These are phyloP conservation scores for Syzygium grande DNA, from an alignment of 345 rosid genomes.

Conservation along the genomic window DNA sequence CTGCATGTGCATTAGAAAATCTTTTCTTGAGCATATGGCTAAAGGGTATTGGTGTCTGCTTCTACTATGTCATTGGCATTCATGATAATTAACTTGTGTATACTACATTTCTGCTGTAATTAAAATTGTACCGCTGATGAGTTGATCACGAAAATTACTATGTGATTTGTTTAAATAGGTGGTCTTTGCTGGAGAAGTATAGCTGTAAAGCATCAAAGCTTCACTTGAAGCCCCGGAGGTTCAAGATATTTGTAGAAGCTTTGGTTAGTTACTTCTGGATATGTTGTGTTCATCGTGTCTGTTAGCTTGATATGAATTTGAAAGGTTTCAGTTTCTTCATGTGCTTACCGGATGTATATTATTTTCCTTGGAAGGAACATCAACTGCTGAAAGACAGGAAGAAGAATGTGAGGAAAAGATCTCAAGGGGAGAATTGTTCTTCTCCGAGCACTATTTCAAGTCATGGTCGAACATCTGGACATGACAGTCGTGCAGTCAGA, in stretches of 20 bases:
- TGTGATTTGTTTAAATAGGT: slow-evolving; percentile 42
- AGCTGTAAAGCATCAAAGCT: slow-evolving; percentile 99
- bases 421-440: slow-evolving; percentile 66
- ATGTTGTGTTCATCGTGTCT: not conserved
- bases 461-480: slow-evolving; percentile 57
- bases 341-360: slow-evolving; percentile 12
- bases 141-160: not conserved
- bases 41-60: not conserved
- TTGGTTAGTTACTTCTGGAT: slow-evolving; percentile 52
- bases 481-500: slow-evolving; percentile 55
- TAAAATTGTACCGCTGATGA: not conserved
- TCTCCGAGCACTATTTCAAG: slow-evolving; percentile 47
- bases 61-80: not conserved
- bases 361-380: slow-evolving; percentile 60
- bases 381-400: slow-evolving; percentile 93
- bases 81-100: not conserved
- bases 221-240: slow-evolving; percentile 93
- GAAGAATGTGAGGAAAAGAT: slow-evolving; percentile 66
- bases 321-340: slow-evolving; percentile 7
- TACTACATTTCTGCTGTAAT: not conserved
- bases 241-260: slow-evolving; percentile 88
- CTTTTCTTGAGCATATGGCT: not conserved
- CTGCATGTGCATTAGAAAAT: not conserved
- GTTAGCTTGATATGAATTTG: not conserved
- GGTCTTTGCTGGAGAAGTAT: slow-evolving; percentile 97